Percentiles rank a stretch among this genome's conserved stretches.
Evolutionary conservation across 352 stramenopile species (phyloP).

Genomic region (Phytopythium cucurbitacearum): DNA sequence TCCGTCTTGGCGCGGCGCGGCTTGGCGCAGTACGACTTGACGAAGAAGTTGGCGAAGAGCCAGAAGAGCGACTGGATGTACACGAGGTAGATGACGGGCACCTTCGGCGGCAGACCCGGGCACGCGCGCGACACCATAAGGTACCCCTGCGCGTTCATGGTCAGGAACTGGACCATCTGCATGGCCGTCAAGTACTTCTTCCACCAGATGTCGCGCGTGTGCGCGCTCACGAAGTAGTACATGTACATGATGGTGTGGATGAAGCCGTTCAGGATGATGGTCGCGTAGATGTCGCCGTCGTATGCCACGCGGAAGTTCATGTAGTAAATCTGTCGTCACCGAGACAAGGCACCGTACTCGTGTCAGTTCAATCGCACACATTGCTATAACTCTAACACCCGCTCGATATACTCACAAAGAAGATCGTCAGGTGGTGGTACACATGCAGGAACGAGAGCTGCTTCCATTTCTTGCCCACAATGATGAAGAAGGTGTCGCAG

Average conservation of each 20-base stretch:
- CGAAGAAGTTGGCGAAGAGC: slow-evolving; percentile 97
- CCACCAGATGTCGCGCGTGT: slow-evolving; percentile 96
- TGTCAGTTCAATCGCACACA: too few relatives aligned
- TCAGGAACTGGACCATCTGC: slow-evolving; percentile 93
- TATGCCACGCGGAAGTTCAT: slow-evolving; percentile 91
- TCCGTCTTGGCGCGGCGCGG: slow-evolving; percentile 31
- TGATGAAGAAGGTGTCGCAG: slow-evolving; percentile 94
- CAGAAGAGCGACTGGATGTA: slow-evolving; percentile 96
- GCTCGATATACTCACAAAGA: slow-evolving; percentile 48
- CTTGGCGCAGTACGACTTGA: slow-evolving; percentile 89
- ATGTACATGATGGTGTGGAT: slow-evolving; percentile 99
- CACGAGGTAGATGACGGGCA: slow-evolving; percentile 86
- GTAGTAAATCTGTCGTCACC: slow-evolving; percentile 69
- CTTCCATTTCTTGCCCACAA: slow-evolving; percentile 95
- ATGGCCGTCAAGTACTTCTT: slow-evolving; percentile 93
- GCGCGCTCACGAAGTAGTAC: slow-evolving; percentile 97
- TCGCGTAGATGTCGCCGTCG: slow-evolving; percentile 96
- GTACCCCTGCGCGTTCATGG: slow-evolving; percentile 63
- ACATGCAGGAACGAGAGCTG: slow-evolving; percentile 96
- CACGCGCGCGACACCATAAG: slow-evolving; percentile 78
- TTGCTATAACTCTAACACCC: too few relatives aligned
- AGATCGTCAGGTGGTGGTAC: slow-evolving; percentile 96
- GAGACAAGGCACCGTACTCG: too few relatives aligned
- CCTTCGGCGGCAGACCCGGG: slow-evolving; percentile 53
- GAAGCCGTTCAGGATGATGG: slow-evolving; percentile 94